These are phyloP conservation scores for Triticum turgidum DNA, from an alignment of 176 grass and related monocot genomes.

Conservation along the genomic window DNA sequence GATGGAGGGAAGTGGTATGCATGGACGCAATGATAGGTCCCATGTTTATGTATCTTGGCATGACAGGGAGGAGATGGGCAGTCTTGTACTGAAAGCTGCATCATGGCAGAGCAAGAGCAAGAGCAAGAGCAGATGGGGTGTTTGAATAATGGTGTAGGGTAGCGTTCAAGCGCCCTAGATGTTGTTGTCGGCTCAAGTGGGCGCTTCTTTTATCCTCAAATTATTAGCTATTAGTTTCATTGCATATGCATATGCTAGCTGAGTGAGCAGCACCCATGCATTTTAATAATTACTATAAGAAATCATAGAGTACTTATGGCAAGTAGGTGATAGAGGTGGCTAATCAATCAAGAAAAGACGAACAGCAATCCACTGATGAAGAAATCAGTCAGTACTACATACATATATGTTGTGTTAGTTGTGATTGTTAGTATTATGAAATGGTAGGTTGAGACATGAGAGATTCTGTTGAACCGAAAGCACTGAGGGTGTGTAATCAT, in stretches of 20 bases:
- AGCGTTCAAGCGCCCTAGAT: slow-evolving; percentile 52
- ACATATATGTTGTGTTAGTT: no score
- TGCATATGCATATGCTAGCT: neutral
- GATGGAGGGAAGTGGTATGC: slow-evolving; percentile 9
- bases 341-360: no score
- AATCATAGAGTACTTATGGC: no score
- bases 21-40: slow-evolving; percentile 35
- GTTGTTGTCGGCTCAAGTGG: slow-evolving; percentile 52
- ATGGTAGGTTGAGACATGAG: neutral
- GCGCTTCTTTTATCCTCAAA: neutral
- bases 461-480: neutral
- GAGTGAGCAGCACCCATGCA: neutral
- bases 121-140: slow-evolving; percentile 27
- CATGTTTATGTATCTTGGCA: slow-evolving; percentile 51
- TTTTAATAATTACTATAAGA: no score
- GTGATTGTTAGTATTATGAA: neutral
- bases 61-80: slow-evolving; percentile 37
- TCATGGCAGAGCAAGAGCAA: neutral
- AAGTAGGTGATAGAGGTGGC: no score
- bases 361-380: no score
- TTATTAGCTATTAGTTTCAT: neutral
- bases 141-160: slow-evolving; percentile 53
- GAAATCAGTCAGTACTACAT: no score
- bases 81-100: slow-evolving; percentile 43
- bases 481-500: neutral